A percentile compares a stretch with the other conserved stretches of the same genome.
phyloP scores from a whole-genome alignment of 805 yeast species.

The Myxozyma nipponensis region DNA sequence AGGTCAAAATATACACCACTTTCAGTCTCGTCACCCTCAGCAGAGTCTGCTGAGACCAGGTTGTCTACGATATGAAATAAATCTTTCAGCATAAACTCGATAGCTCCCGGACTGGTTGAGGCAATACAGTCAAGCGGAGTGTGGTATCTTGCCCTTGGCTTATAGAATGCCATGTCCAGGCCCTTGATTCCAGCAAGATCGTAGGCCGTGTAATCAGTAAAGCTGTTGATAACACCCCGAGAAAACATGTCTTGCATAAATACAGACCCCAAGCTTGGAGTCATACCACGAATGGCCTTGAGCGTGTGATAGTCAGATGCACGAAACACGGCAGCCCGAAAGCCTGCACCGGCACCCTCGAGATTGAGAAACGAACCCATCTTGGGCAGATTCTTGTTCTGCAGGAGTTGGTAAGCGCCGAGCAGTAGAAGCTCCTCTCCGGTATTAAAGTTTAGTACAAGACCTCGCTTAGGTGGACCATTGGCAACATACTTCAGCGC shows the following conservation, averaged over 20 bases:
- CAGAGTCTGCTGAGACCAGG: conserved; percentile 3
- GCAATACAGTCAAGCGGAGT: conserved; percentile 64
- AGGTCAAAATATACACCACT: conserved; percentile 18
- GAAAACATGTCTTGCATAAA: conserved; percentile 63
- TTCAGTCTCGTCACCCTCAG: neutral
- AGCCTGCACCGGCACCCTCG: conserved; percentile 93
- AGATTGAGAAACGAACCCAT: conserved; percentile 66
- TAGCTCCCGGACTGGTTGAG: conserved; percentile 13
- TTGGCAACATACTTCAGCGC: conserved; percentile 13
- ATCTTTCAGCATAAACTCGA: conserved; percentile 13
- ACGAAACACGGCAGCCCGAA: conserved; percentile 75
- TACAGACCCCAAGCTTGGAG: conserved; percentile 8
- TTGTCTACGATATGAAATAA: conserved; percentile 1
- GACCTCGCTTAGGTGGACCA: conserved; percentile 55
- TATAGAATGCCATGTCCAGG: conserved; percentile 81
- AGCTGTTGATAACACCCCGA: conserved; percentile 63
- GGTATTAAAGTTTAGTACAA: conserved; percentile 81
- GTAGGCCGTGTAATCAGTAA: conserved; percentile 80
- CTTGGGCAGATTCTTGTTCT: conserved; percentile 65
- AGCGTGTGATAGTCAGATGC: conserved; percentile 39
- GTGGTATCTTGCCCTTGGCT: conserved; percentile 79
- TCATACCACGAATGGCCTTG: conserved; percentile 18
- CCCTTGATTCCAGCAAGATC: conserved; percentile 61
- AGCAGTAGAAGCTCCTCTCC: conserved; percentile 83
- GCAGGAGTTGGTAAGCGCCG: conserved; percentile 72